Percentiles rank a stretch among this genome's conserved stretches.
phyloP scores from a whole-genome alignment of 2,329 filamentous ascomycete species.

The Trichoderma lentiforme region DNA sequence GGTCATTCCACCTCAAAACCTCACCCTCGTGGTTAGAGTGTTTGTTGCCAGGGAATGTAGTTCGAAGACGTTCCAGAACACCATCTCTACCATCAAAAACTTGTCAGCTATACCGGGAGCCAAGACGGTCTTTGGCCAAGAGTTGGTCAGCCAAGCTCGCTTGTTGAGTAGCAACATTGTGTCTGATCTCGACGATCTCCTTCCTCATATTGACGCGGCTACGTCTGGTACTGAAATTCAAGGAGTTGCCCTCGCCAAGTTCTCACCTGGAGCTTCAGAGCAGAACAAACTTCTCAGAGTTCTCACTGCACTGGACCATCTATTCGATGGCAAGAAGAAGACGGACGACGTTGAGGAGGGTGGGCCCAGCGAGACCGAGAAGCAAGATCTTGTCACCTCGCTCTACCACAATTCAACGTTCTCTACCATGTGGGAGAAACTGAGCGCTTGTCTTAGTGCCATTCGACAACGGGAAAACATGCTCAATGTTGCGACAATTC shows the following conservation, averaged over 20 bases:
- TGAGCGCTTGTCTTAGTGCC: conserved; percentile 82
- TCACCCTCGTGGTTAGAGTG: conserved; percentile 93
- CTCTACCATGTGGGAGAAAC: conserved; percentile 83
- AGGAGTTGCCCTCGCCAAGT: conserved; percentile 88
- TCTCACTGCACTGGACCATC: conserved; percentile 88
- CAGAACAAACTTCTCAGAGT: conserved; percentile 94
- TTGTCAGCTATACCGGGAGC: conserved; percentile 88
- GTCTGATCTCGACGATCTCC: conserved; percentile 76
- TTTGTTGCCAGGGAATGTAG: conserved; percentile 95
- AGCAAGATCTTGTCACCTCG: conserved; percentile 79
- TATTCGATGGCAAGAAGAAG: conserved; percentile 81
- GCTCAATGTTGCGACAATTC: conserved; percentile 94
- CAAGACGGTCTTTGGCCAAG: conserved; percentile 86
- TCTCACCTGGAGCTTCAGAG: conserved; percentile 92
- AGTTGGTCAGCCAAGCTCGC: conserved; percentile 85
- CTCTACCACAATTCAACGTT: conserved; percentile 92
- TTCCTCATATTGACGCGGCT: conserved; percentile 82
- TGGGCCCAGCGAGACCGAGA: conserved; percentile 56
- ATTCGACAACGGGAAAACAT: conserved; percentile 92
- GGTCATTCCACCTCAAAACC: conserved; percentile 80
- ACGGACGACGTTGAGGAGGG: conserved; percentile 48
- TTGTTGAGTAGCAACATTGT: conserved; percentile 81
- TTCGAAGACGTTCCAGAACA: conserved; percentile 96
- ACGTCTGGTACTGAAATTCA: conserved; percentile 91
- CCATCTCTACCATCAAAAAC: conserved; percentile 97